These are phyloP conservation scores for Coemansia sp. DNA, from an alignment of 192 early-diverging fungal species.

Conservation along the genomic window DNA sequence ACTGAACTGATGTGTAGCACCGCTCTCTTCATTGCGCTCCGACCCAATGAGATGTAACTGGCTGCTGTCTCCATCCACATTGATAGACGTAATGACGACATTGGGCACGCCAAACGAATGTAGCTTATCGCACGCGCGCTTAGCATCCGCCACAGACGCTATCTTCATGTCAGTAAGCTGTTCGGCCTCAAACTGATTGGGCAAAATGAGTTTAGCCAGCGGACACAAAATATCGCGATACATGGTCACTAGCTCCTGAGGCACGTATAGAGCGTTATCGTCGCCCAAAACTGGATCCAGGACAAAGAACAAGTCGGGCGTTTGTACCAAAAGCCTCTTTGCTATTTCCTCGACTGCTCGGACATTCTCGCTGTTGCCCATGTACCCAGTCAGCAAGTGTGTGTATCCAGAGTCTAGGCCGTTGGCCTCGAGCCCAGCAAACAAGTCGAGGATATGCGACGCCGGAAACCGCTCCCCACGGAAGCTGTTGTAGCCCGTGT, in stretches of 20 bases:
- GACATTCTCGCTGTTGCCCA: slow-evolving; percentile 74
- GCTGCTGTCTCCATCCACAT: slow-evolving; percentile 38
- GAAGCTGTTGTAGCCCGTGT: slow-evolving; percentile 81
- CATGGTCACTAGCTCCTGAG: slow-evolving; percentile 71
- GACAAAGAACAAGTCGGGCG: slow-evolving; percentile 57
- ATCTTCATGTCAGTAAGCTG: slow-evolving; percentile 65
- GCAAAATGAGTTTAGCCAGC: slow-evolving; percentile 78
- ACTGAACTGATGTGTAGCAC: slow-evolving; percentile 56
- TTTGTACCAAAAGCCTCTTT: slow-evolving; percentile 53
- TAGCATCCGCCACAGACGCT: slow-evolving; percentile 55
- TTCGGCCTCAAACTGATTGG: slow-evolving; percentile 92
- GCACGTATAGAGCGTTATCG: slow-evolving; percentile 81
- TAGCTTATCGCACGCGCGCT: slow-evolving; percentile 61
- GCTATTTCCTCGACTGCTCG: slow-evolving; percentile 61
- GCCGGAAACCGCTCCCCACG: slow-evolving; percentile 71
- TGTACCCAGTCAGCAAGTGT: slow-evolving; percentile 87
- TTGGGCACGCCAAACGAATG: slow-evolving; percentile 68
- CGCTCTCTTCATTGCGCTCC: slow-evolving; percentile 12
- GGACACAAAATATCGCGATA: slow-evolving; percentile 74
- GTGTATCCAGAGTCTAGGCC: slow-evolving; percentile 70
- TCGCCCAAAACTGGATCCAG: slow-evolving; percentile 94
- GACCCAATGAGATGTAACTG: slow-evolving; percentile 59
- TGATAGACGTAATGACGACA: slow-evolving; percentile 80
- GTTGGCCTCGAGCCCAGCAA: slow-evolving; percentile 76
- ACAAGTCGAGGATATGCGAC: slow-evolving; percentile 67